Base-by-base conservation (phyloP, 495 filamentous ascomycete species). In the Penicillium bovifimosum region DNA sequence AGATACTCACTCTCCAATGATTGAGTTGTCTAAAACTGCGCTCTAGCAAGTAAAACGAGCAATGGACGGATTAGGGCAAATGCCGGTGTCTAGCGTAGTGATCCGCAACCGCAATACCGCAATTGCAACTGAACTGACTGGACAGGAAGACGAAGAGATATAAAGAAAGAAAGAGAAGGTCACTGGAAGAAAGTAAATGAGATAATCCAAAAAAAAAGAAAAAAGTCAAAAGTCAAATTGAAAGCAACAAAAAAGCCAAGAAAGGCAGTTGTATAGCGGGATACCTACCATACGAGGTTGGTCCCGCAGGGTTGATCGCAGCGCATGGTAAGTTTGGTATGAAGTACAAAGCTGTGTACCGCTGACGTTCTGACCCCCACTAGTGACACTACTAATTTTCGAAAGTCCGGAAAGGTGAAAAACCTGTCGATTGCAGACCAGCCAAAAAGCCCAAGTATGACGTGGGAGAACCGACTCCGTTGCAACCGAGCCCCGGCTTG, bases 191-290 rank as follows among this genome's bases (percentile, higher is more conserved):
- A 41, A 45, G 39, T 24, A 34, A 32, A 51, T 9, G 18, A 42
- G 29, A 50, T 53, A 35, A 24, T 16, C 47, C 9, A 54, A 41
- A 26, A 43, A 50, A 42, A 28, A 33, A 51, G 50, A 24, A 41
- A 56, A 16, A 29, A 54, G 42, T 5, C 9, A 45, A 44, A 28
- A 24, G 4, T 24, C 20, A 33, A 17, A n/a, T n/a, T n/a, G n/a
- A n/a, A 9, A 16, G 34, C 14, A 16, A 36, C 4, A 39, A 38
- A 38, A 27, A 49, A 40, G 38, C 27, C 43, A 10, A 16, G 43
- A 28, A 14, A 39, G 44, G 50, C 51, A 51, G 46, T 36, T 41
- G 40, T 49, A 60, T 60, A 60, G 44, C 17, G 36, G 40, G 20
- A 28, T 38, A 54, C 38, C 46, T 38, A 54, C 38, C 46, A 49